Percentiles rank a stretch among this genome's conserved stretches.
Evolutionary conservation across 179 eudicot species (phyloP).

Genomic region (Patellifolia procumbens): DNA sequence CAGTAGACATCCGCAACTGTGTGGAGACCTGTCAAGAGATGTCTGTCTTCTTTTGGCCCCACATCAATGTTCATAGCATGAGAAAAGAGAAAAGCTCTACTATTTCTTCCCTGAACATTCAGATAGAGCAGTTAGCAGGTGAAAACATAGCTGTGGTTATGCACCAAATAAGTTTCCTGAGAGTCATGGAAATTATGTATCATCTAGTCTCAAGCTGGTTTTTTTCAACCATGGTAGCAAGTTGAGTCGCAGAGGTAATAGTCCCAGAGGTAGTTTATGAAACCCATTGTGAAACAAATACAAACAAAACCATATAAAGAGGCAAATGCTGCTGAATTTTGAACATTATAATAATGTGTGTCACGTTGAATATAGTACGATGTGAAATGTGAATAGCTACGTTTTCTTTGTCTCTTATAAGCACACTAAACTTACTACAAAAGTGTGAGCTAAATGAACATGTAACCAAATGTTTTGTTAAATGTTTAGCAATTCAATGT

Average conservation of each 20-base stretch:
- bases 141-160: background rate
- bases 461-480: background rate
- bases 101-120: constrained; percentile 34
- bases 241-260: background rate
- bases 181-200: too few species aligned
- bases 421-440: background rate
- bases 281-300: background rate
- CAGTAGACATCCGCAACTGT: constrained; percentile 45
- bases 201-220: too few species aligned
- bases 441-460: background rate
- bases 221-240: too few species aligned
- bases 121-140: constrained; percentile 9
- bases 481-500: too few species aligned
- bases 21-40: constrained; percentile 49
- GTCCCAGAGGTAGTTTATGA: background rate
- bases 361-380: background rate
- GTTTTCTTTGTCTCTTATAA: too few species aligned
- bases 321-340: background rate
- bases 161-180: too few species aligned
- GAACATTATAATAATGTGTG: background rate
- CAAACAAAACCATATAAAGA: background rate
- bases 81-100: constrained; percentile 45
- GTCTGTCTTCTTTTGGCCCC: constrained; percentile 45
- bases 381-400: background rate
- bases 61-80: constrained; percentile 43